These are phyloP conservation scores for Macrocybe gigantea DNA, from an alignment of 768 basidiomycete species.

Conservation along the genomic window DNA sequence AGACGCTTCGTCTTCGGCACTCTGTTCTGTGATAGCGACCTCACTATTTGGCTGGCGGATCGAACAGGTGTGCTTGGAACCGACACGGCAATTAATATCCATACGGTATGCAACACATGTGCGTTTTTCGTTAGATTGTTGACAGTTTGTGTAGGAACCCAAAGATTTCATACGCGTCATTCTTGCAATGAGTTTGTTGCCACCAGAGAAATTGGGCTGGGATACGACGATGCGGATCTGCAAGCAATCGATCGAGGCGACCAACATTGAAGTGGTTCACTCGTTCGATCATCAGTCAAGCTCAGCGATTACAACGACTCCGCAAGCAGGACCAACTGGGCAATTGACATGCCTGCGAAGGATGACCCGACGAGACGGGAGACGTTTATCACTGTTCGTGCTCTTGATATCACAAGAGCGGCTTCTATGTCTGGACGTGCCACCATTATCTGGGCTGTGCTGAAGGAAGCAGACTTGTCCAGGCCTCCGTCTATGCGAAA, in stretches of 20 bases:
- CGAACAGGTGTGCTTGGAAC: conserved; percentile 4
- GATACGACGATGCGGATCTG: background rate
- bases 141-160: background rate
- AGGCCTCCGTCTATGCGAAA: background rate
- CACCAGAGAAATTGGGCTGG: background rate
- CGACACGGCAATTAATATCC: conserved; percentile 1
- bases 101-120: conserved; percentile 3
- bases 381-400: background rate
- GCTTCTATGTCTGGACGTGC: background rate
- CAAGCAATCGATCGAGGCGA: background rate
- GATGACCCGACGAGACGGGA: background rate
- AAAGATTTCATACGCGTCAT: background rate
- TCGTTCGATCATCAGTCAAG: background rate
- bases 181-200: background rate
- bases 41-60: conserved; percentile 1
- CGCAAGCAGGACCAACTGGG: background rate
- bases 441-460: background rate
- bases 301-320: background rate
- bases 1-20: conserved; percentile 5
- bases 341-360: conserved; percentile 1
- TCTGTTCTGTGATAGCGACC: background rate
- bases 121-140: background rate
- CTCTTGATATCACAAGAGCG: background rate
- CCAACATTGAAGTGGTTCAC: background rate
- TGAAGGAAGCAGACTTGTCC: background rate